These are phyloP conservation scores for Phlebiopsis gigantea DNA, from an alignment of 768 basidiomycete genomes.

Conservation along the genomic window DNA sequence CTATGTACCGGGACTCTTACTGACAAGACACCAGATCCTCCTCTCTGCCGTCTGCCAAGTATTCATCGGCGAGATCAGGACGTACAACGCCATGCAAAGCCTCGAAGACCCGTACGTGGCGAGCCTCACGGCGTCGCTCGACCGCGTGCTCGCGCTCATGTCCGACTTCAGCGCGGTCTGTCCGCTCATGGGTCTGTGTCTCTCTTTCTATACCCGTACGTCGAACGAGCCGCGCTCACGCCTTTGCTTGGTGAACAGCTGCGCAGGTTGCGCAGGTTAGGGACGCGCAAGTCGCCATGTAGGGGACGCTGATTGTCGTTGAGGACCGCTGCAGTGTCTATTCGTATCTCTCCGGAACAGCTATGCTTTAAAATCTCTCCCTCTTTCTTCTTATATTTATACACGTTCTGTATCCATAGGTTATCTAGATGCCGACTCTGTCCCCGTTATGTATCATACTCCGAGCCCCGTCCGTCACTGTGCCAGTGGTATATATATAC, in stretches of 20 bases:
- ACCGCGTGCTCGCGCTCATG: slow-evolving; percentile 20
- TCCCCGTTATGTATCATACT: too few species aligned
- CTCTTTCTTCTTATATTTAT: too few species aligned
- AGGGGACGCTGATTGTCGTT: neutral
- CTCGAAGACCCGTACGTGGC: slow-evolving; percentile 6
- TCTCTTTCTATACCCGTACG: neutral
- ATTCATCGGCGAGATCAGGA: slow-evolving; percentile 18
- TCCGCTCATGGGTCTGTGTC: slow-evolving; percentile 22
- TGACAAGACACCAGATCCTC: slow-evolving; percentile 13
- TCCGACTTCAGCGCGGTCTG: slow-evolving; percentile 10
- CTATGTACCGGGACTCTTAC: neutral
- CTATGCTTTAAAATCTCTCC: neutral
- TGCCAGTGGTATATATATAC: neutral
- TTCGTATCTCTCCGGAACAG: neutral
- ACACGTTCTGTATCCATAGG: too few species aligned
- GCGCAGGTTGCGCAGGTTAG: neutral
- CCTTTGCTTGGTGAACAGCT: neutral
- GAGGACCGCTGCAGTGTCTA: too few species aligned
- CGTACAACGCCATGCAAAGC: neutral
- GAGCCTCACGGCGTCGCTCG: slow-evolving; percentile 12
- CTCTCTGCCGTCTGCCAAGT: slow-evolving; percentile 17
- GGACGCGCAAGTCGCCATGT: neutral
- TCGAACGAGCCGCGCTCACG: neutral
- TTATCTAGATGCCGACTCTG: too few species aligned
- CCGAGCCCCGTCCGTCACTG: too few species aligned